These are phyloP conservation scores for Colletotrichum australisinense DNA, from an alignment of 2,329 filamentous ascomycete species.

Conservation along the genomic window DNA sequence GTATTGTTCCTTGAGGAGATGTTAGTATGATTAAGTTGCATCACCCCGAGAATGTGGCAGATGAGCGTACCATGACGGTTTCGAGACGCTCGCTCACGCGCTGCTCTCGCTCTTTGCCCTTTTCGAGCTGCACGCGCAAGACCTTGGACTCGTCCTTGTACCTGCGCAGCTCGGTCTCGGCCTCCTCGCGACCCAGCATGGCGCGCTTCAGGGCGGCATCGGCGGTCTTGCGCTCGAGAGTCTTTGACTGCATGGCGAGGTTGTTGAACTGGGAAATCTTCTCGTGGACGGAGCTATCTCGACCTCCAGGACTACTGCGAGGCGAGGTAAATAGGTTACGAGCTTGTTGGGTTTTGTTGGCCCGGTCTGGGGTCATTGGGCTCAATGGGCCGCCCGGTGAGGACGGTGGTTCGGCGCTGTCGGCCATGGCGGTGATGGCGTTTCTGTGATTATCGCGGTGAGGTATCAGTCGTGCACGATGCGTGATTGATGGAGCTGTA, in stretches of 20 bases:
- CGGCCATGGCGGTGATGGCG: slow-evolving; percentile 50
- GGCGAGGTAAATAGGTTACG: slow-evolving; percentile 50
- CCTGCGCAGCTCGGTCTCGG: slow-evolving; percentile 74
- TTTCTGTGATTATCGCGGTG: slow-evolving; percentile 1
- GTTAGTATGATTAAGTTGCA: slow-evolving; percentile 23
- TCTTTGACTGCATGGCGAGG: slow-evolving; percentile 69
- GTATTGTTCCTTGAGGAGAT: slow-evolving; percentile 70
- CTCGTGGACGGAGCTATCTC: slow-evolving; percentile 72
- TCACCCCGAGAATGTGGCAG: neutral
- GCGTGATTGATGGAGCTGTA: neutral
- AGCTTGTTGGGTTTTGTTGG: slow-evolving; percentile 61
- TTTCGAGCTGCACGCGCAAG: slow-evolving; percentile 70
- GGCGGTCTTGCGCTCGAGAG: slow-evolving; percentile 72
- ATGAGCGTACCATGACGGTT: slow-evolving; percentile 69
- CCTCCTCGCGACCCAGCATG: slow-evolving; percentile 76
- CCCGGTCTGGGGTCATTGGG: slow-evolving; percentile 71
- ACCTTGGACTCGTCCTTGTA: slow-evolving; percentile 70
- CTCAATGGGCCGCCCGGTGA: slow-evolving; percentile 68
- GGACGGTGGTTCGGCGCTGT: slow-evolving; percentile 60
- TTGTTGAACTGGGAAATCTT: slow-evolving; percentile 80
- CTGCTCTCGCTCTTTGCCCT: slow-evolving; percentile 73
- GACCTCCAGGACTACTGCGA: slow-evolving; percentile 48
- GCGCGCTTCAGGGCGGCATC: slow-evolving; percentile 75
- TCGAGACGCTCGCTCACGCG: slow-evolving; percentile 76
- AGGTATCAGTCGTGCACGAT: neutral